Evolutionary conservation across 2,329 filamentous ascomycete genomes (phyloP), one percentile per base, ranked within the genome.

Genomic region (Aspergillus thermomutatus): DNA sequence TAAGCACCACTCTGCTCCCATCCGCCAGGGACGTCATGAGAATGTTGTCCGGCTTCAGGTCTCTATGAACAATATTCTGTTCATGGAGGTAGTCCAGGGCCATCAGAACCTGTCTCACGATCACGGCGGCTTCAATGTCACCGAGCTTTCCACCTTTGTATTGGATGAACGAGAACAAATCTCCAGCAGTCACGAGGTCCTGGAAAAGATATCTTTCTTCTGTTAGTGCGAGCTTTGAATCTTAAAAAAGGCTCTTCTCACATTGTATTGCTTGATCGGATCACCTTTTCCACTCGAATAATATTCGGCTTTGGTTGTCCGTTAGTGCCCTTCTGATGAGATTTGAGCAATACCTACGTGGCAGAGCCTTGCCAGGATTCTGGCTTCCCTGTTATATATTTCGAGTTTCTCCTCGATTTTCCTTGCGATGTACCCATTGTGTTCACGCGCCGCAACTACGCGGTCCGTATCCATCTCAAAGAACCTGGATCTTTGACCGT

Each of bases 41-140:
- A 8, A 87, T 80, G 61, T 87, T 87, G 52, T 87, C 84, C 0
- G 83, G 84, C 63, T 87, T 87, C 50, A 87, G 75, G 63, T 87
- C 85, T 31, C 85, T 77, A 66, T 87, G 85, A 4, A 83, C 83
- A 46, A 87, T 81, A 43, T 78, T 72, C 7, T 76, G 73, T 3
- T 73, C 69, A 65, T 87, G 85, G 0, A 87, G 70, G 63, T 86
- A 85, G 17, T 83, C 71, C n/a, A 87, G 67, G 1, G 82, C 85
- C 53, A 83, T 78, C 8, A 84, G 66, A 3, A 87, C 70, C 63
- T 87, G 85, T 49, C 75, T 73, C 14, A 83, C 69, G 31, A 87
- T 81, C 10, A 82, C 75, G 7, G 81, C 82, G 25, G 80, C 75
- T 61, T 84, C 78, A 1, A 79, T 72, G 56, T 83, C 80, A 5